Conservation (phyloP, 2,329 filamentous ascomycete genomes). For the Nothophaeocryptopus gaeumannii region DNA sequence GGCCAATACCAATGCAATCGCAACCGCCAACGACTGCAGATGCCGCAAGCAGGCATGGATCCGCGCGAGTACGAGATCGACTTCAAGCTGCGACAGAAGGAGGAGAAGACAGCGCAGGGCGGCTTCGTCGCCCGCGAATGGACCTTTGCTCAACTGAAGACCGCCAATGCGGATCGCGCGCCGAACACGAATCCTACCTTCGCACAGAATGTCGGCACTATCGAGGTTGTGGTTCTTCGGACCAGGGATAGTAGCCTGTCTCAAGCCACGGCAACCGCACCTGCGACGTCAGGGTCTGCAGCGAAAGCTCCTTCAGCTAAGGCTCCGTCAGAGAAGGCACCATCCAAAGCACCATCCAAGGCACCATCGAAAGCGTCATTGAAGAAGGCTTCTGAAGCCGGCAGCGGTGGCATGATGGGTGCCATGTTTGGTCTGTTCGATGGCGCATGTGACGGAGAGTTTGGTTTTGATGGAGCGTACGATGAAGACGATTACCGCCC, state of each 20-base stretch:
- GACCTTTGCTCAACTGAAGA: constrained; percentile 52
- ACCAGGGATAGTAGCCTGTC: constrained; percentile 30
- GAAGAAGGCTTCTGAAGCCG: constrained; percentile 14
- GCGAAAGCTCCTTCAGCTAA: constrained; percentile 13
- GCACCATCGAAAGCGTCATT: constrained; percentile 13
- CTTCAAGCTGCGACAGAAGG: constrained; percentile 54
- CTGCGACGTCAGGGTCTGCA: constrained; percentile 4
- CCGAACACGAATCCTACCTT: constrained; percentile 34
- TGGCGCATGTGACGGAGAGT: constrained; percentile 29
- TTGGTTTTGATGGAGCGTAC: constrained; percentile 8
- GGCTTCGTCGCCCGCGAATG: constrained; percentile 52
- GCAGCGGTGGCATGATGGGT: constrained; percentile 10
- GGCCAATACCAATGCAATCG: constrained; percentile 58
- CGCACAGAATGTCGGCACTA: constrained; percentile 44
- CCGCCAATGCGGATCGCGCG: constrained; percentile 40
- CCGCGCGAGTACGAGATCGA: constrained; percentile 42
- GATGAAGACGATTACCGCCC: neutral
- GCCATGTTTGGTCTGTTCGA: constrained; percentile 35
- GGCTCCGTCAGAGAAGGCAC: constrained; percentile 7
- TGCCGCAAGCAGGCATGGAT: constrained; percentile 29
- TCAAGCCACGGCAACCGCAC: neutral
- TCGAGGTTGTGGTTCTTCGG: constrained; percentile 49
- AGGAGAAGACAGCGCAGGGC: constrained; percentile 47
- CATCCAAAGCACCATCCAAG: constrained; percentile 7
- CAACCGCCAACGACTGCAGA: constrained; percentile 45